phyloP scores from a whole-genome alignment of 345 rosid genomes.

The Gossypium stocksii region DNA sequence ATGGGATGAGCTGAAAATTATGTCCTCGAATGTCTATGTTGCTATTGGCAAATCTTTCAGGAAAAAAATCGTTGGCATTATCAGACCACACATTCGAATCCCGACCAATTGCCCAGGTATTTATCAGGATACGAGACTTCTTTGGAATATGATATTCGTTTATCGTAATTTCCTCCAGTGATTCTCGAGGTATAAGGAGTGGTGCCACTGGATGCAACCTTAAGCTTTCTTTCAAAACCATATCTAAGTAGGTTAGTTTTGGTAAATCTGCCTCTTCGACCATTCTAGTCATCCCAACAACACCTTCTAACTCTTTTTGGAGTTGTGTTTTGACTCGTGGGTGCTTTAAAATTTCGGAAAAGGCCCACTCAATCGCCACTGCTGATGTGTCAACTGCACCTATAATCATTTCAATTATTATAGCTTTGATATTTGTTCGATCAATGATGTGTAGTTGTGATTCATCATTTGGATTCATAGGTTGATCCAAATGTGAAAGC shows the following conservation, averaged over 20 bases:
- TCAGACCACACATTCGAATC: slow-evolving; percentile 18
- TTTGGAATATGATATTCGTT: slow-evolving; percentile 20
- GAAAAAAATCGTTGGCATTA: background rate
- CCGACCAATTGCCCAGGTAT: slow-evolving; percentile 20
- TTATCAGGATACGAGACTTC: slow-evolving; percentile 19
- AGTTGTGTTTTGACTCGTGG: slow-evolving; percentile 10
- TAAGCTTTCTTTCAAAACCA: slow-evolving; percentile 3
- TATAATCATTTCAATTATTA: slow-evolving; percentile 23
- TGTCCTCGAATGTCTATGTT: slow-evolving; percentile 1
- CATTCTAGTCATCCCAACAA: slow-evolving; percentile 21
- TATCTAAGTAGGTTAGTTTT: slow-evolving; percentile 2
- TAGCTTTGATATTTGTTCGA: slow-evolving; percentile 23
- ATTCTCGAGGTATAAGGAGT: slow-evolving; percentile 16
- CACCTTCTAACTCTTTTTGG: slow-evolving; percentile 20
- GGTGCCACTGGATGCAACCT: slow-evolving; percentile 20
- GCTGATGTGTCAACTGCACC: slow-evolving; percentile 23
- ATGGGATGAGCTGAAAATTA: slow-evolving; percentile 5
- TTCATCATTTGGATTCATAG: background rate
- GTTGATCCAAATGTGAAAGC: background rate
- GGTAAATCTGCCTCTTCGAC: slow-evolving; percentile 21
- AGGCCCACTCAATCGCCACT: slow-evolving; percentile 24
- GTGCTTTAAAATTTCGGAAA: slow-evolving; percentile 28
- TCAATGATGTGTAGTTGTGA: background rate
- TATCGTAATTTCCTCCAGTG: slow-evolving; percentile 1
- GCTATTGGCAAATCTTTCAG: background rate